Evolutionary conservation across 2,329 filamentous ascomycete species (phyloP).

Genomic region (Curvularia hawaiiensis): DNA sequence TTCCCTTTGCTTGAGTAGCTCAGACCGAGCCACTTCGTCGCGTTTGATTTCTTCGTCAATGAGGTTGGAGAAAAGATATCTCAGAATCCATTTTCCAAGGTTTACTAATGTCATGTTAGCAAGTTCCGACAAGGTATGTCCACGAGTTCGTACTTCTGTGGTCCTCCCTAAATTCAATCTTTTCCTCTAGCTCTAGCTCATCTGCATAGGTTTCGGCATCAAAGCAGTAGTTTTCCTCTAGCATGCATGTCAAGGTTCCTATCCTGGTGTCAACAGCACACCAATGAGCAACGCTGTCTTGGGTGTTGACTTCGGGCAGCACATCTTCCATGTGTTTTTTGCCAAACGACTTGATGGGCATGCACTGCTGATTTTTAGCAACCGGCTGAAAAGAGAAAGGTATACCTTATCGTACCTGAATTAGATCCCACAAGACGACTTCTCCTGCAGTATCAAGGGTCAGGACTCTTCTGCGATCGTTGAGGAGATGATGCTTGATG

Average conservation of each 20-base stretch:
- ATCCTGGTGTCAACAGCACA: constrained; percentile 94
- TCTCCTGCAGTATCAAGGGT: constrained; percentile 95
- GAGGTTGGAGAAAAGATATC: constrained; percentile 87
- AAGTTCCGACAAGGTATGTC: background rate
- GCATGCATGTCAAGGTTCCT: constrained; percentile 84
- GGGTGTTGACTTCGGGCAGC: constrained; percentile 81
- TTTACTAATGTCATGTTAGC: constrained; percentile 66
- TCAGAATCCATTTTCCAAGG: constrained; percentile 92
- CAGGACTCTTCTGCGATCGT: constrained; percentile 85
- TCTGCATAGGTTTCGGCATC: constrained; percentile 98
- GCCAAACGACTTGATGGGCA: constrained; percentile 88
- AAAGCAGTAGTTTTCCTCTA: constrained; percentile 96
- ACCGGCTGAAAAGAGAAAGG: background rate
- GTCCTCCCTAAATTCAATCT: constrained; percentile 86
- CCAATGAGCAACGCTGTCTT: constrained; percentile 92
- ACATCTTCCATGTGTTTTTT: constrained; percentile 95
- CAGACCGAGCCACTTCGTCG: constrained; percentile 74
- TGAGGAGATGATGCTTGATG: constrained; percentile 90
- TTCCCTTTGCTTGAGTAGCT: constrained; percentile 69
- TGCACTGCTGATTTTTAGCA: constrained; percentile 63
- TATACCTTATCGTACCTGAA: constrained; percentile 64
- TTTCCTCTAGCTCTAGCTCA: constrained; percentile 74
- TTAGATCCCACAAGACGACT: constrained; percentile 91
- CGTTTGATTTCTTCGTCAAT: constrained; percentile 89
- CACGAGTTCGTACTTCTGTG: constrained; percentile 73